Evolutionary conservation across 129 eudicot species (phyloP).

Genomic region (Tagetes erecta): DNA sequence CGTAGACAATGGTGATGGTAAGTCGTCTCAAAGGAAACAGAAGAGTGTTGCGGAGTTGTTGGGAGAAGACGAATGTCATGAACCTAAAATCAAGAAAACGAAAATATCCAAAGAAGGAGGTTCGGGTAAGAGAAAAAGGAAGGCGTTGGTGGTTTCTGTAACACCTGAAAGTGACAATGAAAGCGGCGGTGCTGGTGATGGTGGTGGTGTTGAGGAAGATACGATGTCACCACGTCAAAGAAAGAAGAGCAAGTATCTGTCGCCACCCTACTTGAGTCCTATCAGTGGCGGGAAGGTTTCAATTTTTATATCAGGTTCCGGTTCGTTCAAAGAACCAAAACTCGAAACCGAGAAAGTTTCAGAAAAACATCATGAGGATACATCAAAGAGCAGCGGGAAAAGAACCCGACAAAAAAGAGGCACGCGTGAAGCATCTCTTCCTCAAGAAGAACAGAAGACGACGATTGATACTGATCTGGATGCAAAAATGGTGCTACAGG

Average conservation of each 20-base stretch:
- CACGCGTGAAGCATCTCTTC: slow-evolving; percentile 3
- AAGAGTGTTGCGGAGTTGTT: slow-evolving; percentile 64
- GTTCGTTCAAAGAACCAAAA: slow-evolving; percentile 38
- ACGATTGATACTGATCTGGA: slow-evolving; percentile 24
- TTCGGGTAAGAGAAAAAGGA: slow-evolving; percentile 21
- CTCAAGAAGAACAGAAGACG: slow-evolving; percentile 22
- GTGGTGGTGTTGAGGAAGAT: slow-evolving; percentile 32
- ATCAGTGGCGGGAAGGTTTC: slow-evolving; percentile 16
- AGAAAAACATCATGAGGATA: slow-evolving; percentile 33
- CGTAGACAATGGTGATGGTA: slow-evolving; percentile 23
- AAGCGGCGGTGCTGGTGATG: slow-evolving; percentile 27
- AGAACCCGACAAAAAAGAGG: slow-evolving; percentile 24
- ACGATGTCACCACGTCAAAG: slow-evolving; percentile 40
- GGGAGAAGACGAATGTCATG: slow-evolving; percentile 23
- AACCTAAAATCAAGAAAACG: slow-evolving; percentile 24
- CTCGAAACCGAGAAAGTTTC: slow-evolving; percentile 38
- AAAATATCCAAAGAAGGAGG: slow-evolving; percentile 34
- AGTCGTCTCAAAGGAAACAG: slow-evolving; percentile 46
- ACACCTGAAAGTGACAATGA: slow-evolving; percentile 32
- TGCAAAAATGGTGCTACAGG: slow-evolving; percentile 35
- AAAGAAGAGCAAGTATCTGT: slow-evolving; percentile 65
- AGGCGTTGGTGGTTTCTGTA: slow-evolving; percentile 25
- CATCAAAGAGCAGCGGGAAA: slow-evolving; percentile 20
- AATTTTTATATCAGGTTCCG: slow-evolving; percentile 7
- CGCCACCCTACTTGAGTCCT: slow-evolving; percentile 59